phyloP scores from a whole-genome alignment of 73 alveolate species.

The Uronychia binucleata region DNA sequence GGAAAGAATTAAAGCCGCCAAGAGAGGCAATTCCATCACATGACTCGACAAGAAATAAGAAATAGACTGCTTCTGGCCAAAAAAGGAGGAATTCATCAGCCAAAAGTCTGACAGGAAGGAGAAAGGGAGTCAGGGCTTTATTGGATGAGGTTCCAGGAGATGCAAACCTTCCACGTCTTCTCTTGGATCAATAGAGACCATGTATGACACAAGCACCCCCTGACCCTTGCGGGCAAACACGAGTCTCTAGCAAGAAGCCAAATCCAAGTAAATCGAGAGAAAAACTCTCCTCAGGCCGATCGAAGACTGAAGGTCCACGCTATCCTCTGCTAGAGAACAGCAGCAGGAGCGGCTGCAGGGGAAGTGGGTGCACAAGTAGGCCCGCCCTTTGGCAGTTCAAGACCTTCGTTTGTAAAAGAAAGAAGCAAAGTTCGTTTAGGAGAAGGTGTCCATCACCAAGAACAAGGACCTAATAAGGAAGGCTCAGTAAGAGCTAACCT shows the following conservation, averaged over 20 bases:
- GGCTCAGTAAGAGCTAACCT: not conserved
- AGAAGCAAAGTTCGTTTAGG: not conserved
- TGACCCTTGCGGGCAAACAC: too few relatives aligned
- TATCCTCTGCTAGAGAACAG: too few relatives aligned
- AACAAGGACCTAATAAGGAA: not conserved
- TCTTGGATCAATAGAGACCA: not conserved
- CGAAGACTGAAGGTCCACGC: too few relatives aligned
- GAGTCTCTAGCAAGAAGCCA: too few relatives aligned
- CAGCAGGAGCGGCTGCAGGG: too few relatives aligned
- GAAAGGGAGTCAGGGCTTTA: not conserved
- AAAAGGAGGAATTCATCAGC: not conserved
- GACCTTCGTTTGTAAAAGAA: not conserved
- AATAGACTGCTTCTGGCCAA: not conserved
- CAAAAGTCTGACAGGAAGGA: not conserved
- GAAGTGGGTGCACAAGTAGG: too few relatives aligned
- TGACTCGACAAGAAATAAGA: not conserved
- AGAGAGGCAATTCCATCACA: not conserved
- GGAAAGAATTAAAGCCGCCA: not conserved
- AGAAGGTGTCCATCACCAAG: not conserved
- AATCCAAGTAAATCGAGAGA: too few relatives aligned
- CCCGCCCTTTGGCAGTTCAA: too few relatives aligned
- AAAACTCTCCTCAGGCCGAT: too few relatives aligned
- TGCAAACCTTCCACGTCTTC: not conserved
- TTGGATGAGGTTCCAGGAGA: not conserved
- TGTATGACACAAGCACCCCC: too few relatives aligned